Base-by-base conservation (phyloP, 2,329 filamentous ascomycete genomes). In the Coleophoma crateriformis region DNA sequence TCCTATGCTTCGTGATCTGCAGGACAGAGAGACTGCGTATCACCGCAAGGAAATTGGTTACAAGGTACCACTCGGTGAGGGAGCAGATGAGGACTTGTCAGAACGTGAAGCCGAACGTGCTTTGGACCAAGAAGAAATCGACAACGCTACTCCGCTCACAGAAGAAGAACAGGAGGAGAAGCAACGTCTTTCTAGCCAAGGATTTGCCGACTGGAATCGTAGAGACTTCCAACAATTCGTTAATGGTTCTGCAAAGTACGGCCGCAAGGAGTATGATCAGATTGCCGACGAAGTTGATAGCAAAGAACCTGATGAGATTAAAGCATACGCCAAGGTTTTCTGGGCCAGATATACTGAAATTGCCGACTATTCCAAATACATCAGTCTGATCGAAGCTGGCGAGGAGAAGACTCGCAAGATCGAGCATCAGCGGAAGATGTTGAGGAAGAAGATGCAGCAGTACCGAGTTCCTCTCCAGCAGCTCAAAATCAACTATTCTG, bases 161-260 rank as follows among this genome's bases (percentile, higher is more conserved):
- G 90, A 96, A 61, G 88, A 90, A 54, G 94, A 99, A 67, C 84
- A 87, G 58, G 85, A 85, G 34, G 87, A 95, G 68, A 99, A 99
- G 70, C 82, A 89, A 54, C 76, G 76, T 33, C 78, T 99, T 49
- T 88, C 90, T 1, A 78, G 84, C 48, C 81, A 94, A 66, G 94
- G 95, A 8, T 99, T 99, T 61, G 85, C 84, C 2, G 85, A 94
- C 33, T 99, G 95, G 94, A 97, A 96, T 71, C 87, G 90, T 61
- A 85, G 95, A 60, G 95, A 99, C 68, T 99, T 97, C 72, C 92
- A 97, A 65, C 94, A 97, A 60, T 99, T 99, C 67, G 79, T 99
- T 70, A 96, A 97, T 62, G 91, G 90, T 17, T 95, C 90, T 33
- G 92, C 90, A 52, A 94, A 92, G 66, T 95, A 91, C 63, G 94